Base-by-base conservation (phyloP, 73 alveolate genomes). In the Paramecium biaurelia region DNA sequence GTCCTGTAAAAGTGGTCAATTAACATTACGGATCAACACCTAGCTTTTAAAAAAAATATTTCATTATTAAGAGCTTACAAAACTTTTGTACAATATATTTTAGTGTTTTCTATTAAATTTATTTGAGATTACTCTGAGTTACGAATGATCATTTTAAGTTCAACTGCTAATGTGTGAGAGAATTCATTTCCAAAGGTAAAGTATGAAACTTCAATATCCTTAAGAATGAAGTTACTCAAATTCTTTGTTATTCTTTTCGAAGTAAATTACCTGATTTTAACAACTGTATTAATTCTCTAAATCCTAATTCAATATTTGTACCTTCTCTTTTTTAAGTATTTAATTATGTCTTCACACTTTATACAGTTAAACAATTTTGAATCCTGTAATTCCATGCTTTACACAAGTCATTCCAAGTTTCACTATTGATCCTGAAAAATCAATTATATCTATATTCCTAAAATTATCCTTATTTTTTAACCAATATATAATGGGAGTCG, bases 171-270 rank as follows among this genome's bases (percentile, higher is more conserved):
- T n/a, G 38, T 3, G 4, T 26, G 53, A 9, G 85, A 70, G 14
- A 70, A 70, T 0, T 24, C 57, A 10, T 70, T 23, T 23, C 85
- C 85, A 70, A 20, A 10, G 85, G 57, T 15, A 67, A 67, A 7
- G 85, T 70, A 32, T 70, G 85, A 32, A 70, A 70, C 28, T 32
- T 70, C 7, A 70, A 70, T 70, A 70, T 32, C 85, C 85, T 28
- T 24, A 10, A 9, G 53, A 7, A 41, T 41, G 53, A 41, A 41
- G 53, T 41, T 41, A 41, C 12, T 41, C 53, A 11, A 70, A 70
- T n/a, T 70, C 53, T 5, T 32, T n/a, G n/a, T n/a, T 30, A 23
- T 7, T 23, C 24, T 28, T 8, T 15, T 70, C 45, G n/a, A 2
- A 8, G 1, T 10, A 70, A 7, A 10, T 15, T 70, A 8, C n/a